Base-by-base conservation (phyloP, 768 basidiomycete genomes). In the Jaapia argillacea region DNA sequence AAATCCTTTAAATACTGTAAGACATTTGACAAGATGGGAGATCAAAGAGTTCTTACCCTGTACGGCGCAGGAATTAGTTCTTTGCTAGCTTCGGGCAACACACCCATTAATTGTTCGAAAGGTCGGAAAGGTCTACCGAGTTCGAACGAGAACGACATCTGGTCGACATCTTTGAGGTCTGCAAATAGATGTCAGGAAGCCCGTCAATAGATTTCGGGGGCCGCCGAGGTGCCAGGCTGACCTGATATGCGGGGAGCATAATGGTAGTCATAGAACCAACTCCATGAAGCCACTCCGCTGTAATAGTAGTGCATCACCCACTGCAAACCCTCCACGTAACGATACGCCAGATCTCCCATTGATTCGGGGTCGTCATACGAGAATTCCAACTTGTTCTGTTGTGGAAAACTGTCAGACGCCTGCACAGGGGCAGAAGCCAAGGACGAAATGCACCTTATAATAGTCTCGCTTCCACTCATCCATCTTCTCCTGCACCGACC, bases 261-360 rank as follows among this genome's bases (percentile, higher is more conserved):
- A 58, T 99, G 94, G 59, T 97, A 98, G 60, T 93, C 69, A 64
- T 98, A 98, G 68, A 94, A 99, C 96, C 96, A 98, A 18, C 88
- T 77, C 96, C 96, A 99, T 13, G 90, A 93, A 4, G 91, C 86
- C 14, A 98, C 92, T 4, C 96, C 96, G 48, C 85, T 79, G 60
- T 97, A 98, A 60, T 99, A 99, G 61, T 99, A 99, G 57, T 91
- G 86, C 85, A 99, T 87, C 24, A 98, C 91, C 96, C 94, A 98
- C 57, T 99, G 96, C 48, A 99, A 63, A 1, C 96, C 96, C 58
- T 98, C 89, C 14, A 88, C 75, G 59, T 96, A 99, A 45, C 78
- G 75, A 56, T 72, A 92, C 10, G 77, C 71, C 43, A 99, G 67
- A 39, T 79, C 69, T 21, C 72, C 68, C 70, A 92, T 77, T 41